A percentile compares a stretch with the other conserved stretches of the same genome.
phyloP scores from a whole-genome alignment of 2,329 filamentous ascomycete species.

The Xylaria sp. region DNA sequence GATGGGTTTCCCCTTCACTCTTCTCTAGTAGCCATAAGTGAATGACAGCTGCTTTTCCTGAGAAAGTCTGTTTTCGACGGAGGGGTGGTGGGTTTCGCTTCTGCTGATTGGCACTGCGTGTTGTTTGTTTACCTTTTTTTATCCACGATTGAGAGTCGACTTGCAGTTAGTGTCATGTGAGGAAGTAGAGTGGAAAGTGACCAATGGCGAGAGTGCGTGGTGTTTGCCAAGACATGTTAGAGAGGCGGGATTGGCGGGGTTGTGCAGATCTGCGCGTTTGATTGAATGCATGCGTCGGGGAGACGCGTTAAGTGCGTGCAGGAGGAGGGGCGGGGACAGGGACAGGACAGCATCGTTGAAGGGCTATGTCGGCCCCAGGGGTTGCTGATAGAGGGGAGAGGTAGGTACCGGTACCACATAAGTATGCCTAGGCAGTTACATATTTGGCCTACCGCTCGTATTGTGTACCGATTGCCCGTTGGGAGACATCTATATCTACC shows the following conservation, averaged over 20 bases:
- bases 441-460: not conserved
- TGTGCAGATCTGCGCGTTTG: slow-evolving; percentile 35
- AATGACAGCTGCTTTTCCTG: slow-evolving; percentile 4
- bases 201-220: slow-evolving; percentile 28
- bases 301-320: slow-evolving; percentile 39
- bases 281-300: slow-evolving; percentile 38
- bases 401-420: not conserved
- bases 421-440: not conserved
- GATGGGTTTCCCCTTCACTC: not conserved
- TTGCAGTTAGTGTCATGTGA: slow-evolving; percentile 36
- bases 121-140: slow-evolving; percentile 35
- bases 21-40: not conserved
- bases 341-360: not conserved
- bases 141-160: slow-evolving; percentile 20
- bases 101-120: slow-evolving; percentile 25
- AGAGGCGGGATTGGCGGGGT: slow-evolving; percentile 30
- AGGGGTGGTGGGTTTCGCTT: slow-evolving; percentile 12
- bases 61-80: not conserved
- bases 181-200: slow-evolving; percentile 2
- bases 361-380: slow-evolving; percentile 4
- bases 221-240: slow-evolving; percentile 33
- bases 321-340: slow-evolving; percentile 16
- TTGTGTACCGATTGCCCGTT: not conserved
- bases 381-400: not conserved
- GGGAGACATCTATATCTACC: not conserved